Percentiles rank a stretch among this genome's conserved stretches.
Evolutionary conservation across 2,329 filamentous ascomycete species (phyloP).

Genomic region (Penicillium vulpinum): DNA sequence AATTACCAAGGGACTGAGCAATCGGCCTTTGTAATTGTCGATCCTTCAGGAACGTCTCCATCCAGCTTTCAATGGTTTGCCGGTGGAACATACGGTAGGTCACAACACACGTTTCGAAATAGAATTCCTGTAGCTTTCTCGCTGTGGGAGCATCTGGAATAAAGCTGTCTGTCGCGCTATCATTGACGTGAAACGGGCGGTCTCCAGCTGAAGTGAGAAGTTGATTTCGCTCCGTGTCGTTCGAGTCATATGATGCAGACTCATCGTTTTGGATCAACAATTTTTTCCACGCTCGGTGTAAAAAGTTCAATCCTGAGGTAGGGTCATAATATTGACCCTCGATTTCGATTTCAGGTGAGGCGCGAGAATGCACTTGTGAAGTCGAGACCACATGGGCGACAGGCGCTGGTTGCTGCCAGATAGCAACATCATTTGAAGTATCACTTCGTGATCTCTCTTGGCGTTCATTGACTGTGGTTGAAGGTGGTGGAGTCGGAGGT

Average conservation of each 20-base stretch:
- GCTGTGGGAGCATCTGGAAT: not conserved
- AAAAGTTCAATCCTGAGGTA: slow-evolving; percentile 23
- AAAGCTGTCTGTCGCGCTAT: slow-evolving; percentile 34
- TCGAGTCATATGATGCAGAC: not conserved
- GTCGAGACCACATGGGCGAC: not conserved
- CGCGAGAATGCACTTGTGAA: slow-evolving; percentile 11
- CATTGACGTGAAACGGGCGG: slow-evolving; percentile 44
- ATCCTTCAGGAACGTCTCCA: slow-evolving; percentile 10
- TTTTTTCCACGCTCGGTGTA: slow-evolving; percentile 23
- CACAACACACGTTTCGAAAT: slow-evolving; percentile 18
- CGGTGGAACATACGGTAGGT: slow-evolving; percentile 17
- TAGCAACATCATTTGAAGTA: not conserved
- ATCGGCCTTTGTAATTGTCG: slow-evolving; percentile 24
- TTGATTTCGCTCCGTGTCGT: slow-evolving; percentile 11
- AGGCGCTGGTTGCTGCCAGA: not conserved
- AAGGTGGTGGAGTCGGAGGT: slow-evolving; percentile 14
- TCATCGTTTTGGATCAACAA: slow-evolving; percentile 5
- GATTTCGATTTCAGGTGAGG: slow-evolving; percentile 18
- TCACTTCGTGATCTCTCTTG: not conserved
- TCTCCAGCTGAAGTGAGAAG: slow-evolving; percentile 35
- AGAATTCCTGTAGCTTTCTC: slow-evolving; percentile 7
- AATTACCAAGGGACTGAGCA: slow-evolving; percentile 42
- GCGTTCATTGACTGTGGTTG: not conserved
- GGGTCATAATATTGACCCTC: slow-evolving; percentile 24
- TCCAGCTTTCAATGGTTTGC: slow-evolving; percentile 14